Percentiles rank a stretch among this genome's conserved stretches.
Evolutionary conservation across 768 basidiomycete genomes (phyloP).

Genomic region (Piloderma croceum): DNA sequence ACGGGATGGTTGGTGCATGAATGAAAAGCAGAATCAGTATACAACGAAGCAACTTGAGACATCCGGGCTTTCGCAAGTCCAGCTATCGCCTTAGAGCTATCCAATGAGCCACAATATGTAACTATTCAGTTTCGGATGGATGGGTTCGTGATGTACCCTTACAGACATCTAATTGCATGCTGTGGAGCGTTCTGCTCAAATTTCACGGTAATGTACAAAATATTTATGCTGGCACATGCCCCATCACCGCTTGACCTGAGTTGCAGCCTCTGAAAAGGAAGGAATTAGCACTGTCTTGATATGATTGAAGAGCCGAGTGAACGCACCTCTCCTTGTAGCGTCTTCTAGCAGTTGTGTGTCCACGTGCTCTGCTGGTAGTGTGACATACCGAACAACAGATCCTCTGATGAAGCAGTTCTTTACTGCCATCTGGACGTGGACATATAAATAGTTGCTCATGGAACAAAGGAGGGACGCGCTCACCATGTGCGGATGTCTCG

Average conservation of each 20-base stretch:
- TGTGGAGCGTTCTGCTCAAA: no score
- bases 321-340: conserved; percentile 87
- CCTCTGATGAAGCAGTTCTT: conserved; percentile 99
- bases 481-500: conserved; percentile 96
- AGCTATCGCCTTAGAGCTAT: no score
- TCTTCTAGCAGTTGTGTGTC: conserved; percentile 96
- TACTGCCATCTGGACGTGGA: conserved; percentile 76
- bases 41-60: no score
- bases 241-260: conserved; percentile 2
- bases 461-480: conserved; percentile 13
- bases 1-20: no score
- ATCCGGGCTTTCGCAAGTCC: no score
- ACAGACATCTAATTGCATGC: no score
- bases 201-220: neutral
- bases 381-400: conserved; percentile 96
- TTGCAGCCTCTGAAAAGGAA: neutral
- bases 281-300: neutral
- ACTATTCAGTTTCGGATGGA: no score
- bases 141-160: no score
- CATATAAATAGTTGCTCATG: conserved; percentile 1
- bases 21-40: no score
- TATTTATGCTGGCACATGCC: conserved; percentile 13
- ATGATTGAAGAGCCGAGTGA: neutral
- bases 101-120: no score
- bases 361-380: conserved; percentile 86